Evolutionary conservation across 139 green algal genomes (phyloP), one percentile per base, ranked within the genome.

Genomic region (Tetraselmis chui): DNA sequence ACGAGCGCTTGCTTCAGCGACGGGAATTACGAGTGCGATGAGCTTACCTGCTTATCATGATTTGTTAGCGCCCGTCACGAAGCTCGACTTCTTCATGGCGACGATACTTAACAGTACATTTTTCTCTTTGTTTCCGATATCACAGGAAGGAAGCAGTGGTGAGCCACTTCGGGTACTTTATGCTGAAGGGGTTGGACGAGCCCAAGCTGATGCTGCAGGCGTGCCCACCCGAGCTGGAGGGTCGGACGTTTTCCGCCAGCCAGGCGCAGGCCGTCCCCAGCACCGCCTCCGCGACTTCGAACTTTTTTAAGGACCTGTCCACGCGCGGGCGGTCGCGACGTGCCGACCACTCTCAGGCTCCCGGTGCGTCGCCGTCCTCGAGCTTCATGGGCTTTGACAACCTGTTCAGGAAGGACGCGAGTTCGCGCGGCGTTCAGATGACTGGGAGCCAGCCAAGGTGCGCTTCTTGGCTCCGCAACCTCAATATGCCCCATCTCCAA

Each of bases 101-200:
- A n/a, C n/a, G n/a, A n/a, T n/a, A n/a, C n/a, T n/a, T n/a, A n/a
- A n/a, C n/a, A n/a, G n/a, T n/a, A n/a, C n/a, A n/a, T n/a, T n/a
- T n/a, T n/a, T n/a, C n/a, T n/a, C n/a, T n/a, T n/a, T n/a, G n/a
- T 67, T 18, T 67, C 45, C 45, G 11, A 67, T 67, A 67, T 67
- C 45, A 67, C 45, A 67, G 45, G 45, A 67, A 67, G 45, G 45
- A 67, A 18, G 45, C 45, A 5, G 45, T 67, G 5, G 45, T 92
- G 26, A 58, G 79, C 1, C 82, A 81, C 18, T 77, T 91, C n/a
- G 88, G 88, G 1, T 85, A 90, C 59, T 88, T 89, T 67, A 76
- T 86, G 31, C 80, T 92, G 78, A 92, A 92, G 86, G 86, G 86
- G 5, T 32, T 91, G 76, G 83, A 86, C 27, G 86, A 91, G 30